Conservation (phyloP, 192 early-diverging fungal species). For the Podila horticola region DNA sequence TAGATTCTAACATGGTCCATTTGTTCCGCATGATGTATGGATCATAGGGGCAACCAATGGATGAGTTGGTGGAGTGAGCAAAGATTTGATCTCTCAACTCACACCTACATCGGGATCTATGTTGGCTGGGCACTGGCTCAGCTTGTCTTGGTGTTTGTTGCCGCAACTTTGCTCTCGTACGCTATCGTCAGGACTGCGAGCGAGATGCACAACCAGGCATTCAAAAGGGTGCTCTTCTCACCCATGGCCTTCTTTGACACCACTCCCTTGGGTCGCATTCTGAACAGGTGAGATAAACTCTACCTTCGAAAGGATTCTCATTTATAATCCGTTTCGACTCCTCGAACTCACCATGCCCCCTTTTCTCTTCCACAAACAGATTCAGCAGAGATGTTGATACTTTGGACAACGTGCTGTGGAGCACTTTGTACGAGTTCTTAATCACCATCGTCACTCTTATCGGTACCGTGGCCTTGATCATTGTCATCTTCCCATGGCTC, state of each 20-base stretch:
- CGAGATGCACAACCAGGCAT: slow-evolving; percentile 6
- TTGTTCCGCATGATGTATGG: background rate
- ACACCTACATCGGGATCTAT: slow-evolving; percentile 6
- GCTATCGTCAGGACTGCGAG: background rate
- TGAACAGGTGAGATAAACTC: slow-evolving; percentile 61
- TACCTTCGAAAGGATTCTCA: too few relatives aligned
- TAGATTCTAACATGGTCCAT: slow-evolving; percentile 63
- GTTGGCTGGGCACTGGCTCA: slow-evolving; percentile 6
- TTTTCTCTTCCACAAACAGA: background rate
- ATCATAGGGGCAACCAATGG: slow-evolving; percentile 39
- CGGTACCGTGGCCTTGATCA: slow-evolving; percentile 60
- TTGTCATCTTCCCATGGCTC: slow-evolving; percentile 62
- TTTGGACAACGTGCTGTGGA: slow-evolving; percentile 59
- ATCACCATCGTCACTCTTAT: slow-evolving; percentile 31
- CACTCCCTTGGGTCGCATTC: slow-evolving; percentile 74
- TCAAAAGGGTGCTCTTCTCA: slow-evolving; percentile 20
- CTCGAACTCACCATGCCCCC: too few relatives aligned
- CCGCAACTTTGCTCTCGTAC: background rate
- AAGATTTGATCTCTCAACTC: background rate
- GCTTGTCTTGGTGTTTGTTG: background rate
- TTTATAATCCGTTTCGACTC: too few relatives aligned
- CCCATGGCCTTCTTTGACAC: slow-evolving; percentile 83
- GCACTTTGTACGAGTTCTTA: slow-evolving; percentile 22
- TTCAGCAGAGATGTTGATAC: slow-evolving; percentile 71
- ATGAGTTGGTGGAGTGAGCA: slow-evolving; percentile 8